Evolutionary conservation across 163 green algal genomes (phyloP).

Genomic region (Trebouxia gelatinosa): DNA sequence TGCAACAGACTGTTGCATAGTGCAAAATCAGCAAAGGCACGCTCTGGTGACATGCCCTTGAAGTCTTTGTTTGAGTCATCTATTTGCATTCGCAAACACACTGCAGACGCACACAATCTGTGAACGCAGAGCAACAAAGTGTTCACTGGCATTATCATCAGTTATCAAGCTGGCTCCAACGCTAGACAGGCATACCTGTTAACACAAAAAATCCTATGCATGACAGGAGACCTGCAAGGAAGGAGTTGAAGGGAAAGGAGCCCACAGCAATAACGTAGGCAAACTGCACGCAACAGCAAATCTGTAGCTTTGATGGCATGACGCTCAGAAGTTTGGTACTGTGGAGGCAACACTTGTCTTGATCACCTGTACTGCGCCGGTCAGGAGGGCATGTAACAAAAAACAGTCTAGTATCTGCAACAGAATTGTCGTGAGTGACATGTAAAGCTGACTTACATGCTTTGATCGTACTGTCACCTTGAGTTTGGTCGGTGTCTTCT

Average conservation of each 20-base stretch:
- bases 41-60: slow-evolving; percentile 55
- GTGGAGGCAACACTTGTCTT: too few species aligned
- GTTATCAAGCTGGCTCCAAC: too few species aligned
- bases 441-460: background rate
- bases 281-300: slow-evolving; percentile 82
- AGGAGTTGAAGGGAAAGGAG: slow-evolving; percentile 93
- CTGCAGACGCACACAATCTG: slow-evolving; percentile 43
- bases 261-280: slow-evolving; percentile 82
- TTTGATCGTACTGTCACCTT: slow-evolving; percentile 48
- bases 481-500: slow-evolving; percentile 64
- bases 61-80: slow-evolving; percentile 65
- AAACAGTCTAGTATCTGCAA: slow-evolving; percentile 36
- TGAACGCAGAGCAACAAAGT: background rate
- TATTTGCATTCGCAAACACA: slow-evolving; percentile 80
- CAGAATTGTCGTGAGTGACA: background rate
- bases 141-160: background rate
- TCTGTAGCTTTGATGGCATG: background rate
- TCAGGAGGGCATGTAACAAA: slow-evolving; percentile 28
- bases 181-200: slow-evolving; percentile 74
- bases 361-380: slow-evolving; percentile 28
- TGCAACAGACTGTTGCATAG: slow-evolving; percentile 73
- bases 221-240: slow-evolving; percentile 84
- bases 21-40: slow-evolving; percentile 80
- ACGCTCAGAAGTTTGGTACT: too few species aligned
- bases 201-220: slow-evolving; percentile 84